These are phyloP conservation scores for Ophiostoma sp. DNA, from an alignment of 2,329 filamentous ascomycete genomes.

Conservation along the genomic window DNA sequence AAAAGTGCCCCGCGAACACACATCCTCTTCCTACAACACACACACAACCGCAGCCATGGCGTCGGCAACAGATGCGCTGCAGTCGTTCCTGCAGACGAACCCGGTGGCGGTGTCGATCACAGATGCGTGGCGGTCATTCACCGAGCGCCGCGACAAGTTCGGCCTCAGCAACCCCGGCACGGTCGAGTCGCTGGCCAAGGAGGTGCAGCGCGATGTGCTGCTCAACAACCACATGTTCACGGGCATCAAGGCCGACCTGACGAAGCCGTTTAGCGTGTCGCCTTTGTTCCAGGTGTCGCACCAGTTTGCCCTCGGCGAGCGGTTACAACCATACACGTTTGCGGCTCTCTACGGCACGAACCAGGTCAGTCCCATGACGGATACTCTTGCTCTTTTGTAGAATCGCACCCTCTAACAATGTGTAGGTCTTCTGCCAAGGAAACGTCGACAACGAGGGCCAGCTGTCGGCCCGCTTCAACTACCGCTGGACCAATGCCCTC, in stretches of 20 bases:
- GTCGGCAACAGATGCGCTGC: constrained; percentile 48
- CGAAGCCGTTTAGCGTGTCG: constrained; percentile 90
- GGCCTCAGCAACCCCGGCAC: constrained; percentile 90
- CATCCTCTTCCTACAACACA: neutral
- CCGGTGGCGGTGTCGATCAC: constrained; percentile 67
- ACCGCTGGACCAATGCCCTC: constrained; percentile 73
- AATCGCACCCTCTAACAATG: no score
- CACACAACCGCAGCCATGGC: constrained; percentile 45
- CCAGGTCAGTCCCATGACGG: constrained; percentile 59
- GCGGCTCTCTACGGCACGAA: constrained; percentile 90
- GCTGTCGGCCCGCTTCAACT: constrained; percentile 88
- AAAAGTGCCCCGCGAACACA: neutral
- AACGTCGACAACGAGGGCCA: constrained; percentile 91
- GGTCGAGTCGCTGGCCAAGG: constrained; percentile 79
- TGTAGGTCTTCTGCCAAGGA: constrained; percentile 88
- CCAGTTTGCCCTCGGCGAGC: constrained; percentile 92
- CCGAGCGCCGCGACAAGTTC: constrained; percentile 81
- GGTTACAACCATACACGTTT: constrained; percentile 91
- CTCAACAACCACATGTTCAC: constrained; percentile 97
- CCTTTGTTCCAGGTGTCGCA: constrained; percentile 97
- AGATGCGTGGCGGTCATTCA: constrained; percentile 79
- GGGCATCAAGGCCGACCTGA: constrained; percentile 91
- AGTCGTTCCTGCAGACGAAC: constrained; percentile 72
- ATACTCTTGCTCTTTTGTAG: neutral
- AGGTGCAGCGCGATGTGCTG: constrained; percentile 95